phyloP scores from a whole-genome alignment of 371 early-diverging fungal genomes.

The Mucor mucedo region DNA sequence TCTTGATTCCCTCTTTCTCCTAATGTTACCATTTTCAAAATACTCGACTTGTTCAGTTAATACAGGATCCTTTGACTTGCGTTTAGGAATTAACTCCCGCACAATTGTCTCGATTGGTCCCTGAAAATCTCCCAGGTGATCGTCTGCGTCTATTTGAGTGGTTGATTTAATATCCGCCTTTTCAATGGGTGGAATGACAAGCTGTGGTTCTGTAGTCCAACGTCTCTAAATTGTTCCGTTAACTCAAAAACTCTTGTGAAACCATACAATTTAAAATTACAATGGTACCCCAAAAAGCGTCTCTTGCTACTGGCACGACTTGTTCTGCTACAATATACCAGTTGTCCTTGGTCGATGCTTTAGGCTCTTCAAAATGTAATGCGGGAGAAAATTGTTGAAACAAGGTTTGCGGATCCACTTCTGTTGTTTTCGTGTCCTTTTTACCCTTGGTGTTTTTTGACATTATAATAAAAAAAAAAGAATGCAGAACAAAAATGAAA shows the following conservation, averaged over 20 bases:
- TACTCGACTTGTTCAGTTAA: slow-evolving; percentile 51
- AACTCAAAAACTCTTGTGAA: not conserved
- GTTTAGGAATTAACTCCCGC: slow-evolving; percentile 68
- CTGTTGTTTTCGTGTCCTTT: not conserved
- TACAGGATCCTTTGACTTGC: slow-evolving; percentile 58
- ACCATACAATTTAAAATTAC: slow-evolving; percentile 22
- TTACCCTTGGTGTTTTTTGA: slow-evolving; percentile 2
- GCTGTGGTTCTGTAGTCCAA: slow-evolving; percentile 73
- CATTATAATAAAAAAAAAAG: slow-evolving; percentile 1
- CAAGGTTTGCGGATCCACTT: slow-evolving; percentile 31
- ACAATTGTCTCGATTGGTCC: slow-evolving; percentile 27
- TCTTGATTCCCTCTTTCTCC: not conserved
- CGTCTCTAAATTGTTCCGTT: slow-evolving; percentile 42
- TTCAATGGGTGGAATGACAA: slow-evolving; percentile 73
- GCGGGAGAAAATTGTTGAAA: slow-evolving; percentile 43
- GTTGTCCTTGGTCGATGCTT: not conserved
- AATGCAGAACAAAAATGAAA: not conserved
- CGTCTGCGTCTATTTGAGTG: not conserved
- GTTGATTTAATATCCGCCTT: slow-evolving; percentile 56
- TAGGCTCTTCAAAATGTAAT: slow-evolving; percentile 36
- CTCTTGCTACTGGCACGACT: slow-evolving; percentile 30
- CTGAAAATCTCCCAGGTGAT: slow-evolving; percentile 2
- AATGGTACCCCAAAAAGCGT: slow-evolving; percentile 49
- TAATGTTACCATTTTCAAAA: slow-evolving; percentile 28
- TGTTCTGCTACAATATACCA: slow-evolving; percentile 48